Conservation (phyloP, 345 rosid species). For the Kandelia obovata region DNA sequence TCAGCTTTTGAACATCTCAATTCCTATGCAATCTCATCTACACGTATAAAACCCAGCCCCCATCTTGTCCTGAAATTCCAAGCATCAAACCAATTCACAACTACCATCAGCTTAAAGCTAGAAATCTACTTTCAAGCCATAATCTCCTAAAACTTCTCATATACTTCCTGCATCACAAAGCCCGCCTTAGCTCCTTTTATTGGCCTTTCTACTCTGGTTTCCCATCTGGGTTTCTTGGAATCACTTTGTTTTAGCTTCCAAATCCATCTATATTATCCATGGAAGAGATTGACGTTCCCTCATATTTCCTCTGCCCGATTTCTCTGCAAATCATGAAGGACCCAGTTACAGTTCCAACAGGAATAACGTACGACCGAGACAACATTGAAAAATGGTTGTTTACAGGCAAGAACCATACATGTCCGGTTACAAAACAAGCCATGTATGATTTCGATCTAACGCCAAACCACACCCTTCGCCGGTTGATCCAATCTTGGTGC, state of each 20-base stretch:
- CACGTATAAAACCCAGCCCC: conserved; percentile 27
- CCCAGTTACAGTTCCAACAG: conserved; percentile 59
- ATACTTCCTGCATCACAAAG: neutral
- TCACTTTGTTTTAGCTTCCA: neutral
- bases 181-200: neutral
- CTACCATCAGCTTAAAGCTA: conserved; percentile 11
- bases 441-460: conserved; percentile 52
- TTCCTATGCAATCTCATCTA: neutral
- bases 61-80: conserved; percentile 11
- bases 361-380: conserved; percentile 66
- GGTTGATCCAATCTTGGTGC: conserved; percentile 93
- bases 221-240: conserved; percentile 14
- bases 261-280: conserved; percentile 13
- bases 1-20: conserved; percentile 22
- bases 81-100: conserved; percentile 40
- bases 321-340: conserved; percentile 74
- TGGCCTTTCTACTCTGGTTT: neutral
- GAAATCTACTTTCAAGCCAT: conserved; percentile 12
- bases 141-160: neutral
- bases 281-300: conserved; percentile 69
- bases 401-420: conserved; percentile 42
- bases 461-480: conserved; percentile 82
- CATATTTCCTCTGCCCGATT: conserved; percentile 63
- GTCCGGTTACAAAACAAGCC: conserved; percentile 72
- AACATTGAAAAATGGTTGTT: conserved; percentile 70